A percentile compares a stretch with the other conserved stretches of the same genome.
These are phyloP conservation scores for Tympanopsis confertula DNA, from an alignment of 2,329 filamentous ascomycete species.

Conservation along the genomic window DNA sequence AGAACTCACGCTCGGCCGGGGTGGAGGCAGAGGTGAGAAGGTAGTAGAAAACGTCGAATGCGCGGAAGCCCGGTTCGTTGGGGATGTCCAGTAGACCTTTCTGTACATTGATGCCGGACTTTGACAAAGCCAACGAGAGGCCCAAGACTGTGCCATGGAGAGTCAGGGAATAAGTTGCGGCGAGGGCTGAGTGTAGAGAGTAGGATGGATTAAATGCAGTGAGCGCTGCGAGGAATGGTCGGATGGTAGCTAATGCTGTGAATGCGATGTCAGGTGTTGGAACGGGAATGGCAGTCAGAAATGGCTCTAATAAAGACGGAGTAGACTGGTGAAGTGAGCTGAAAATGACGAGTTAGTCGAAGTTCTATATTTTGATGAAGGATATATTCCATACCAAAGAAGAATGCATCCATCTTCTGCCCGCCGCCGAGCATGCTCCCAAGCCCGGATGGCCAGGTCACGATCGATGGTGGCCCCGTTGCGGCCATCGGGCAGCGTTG, in stretches of 20 bases:
- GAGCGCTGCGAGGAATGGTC: conserved; percentile 76
- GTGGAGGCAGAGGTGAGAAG: conserved; percentile 85
- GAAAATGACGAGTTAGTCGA: no score
- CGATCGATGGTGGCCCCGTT: conserved; percentile 70
- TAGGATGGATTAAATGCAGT: conserved; percentile 83
- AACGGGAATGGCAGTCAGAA: conserved; percentile 71
- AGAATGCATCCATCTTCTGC: conserved; percentile 93
- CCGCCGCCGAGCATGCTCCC: conserved; percentile 89
- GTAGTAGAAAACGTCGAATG: conserved; percentile 97
- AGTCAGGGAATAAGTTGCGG: conserved; percentile 70
- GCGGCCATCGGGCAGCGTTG: conserved; percentile 55
- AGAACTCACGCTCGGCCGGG: conserved; percentile 75
- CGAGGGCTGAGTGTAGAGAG: conserved; percentile 68
- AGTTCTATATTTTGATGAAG: no score
- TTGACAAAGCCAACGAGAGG: conserved; percentile 67
- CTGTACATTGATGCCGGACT: conserved; percentile 75
- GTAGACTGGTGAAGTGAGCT: conserved; percentile 83
- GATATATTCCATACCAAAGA: conserved; percentile 51
- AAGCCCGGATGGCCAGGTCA: conserved; percentile 68
- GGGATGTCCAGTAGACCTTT: conserved; percentile 74
- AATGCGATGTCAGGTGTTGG: conserved; percentile 65
- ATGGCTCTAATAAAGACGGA: conserved; percentile 72
- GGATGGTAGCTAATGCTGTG: conserved; percentile 68
- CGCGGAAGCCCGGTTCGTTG: conserved; percentile 68
- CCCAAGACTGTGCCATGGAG: conserved; percentile 68